A percentile compares a stretch with the other conserved stretches of the same genome.
Conservation (phyloP, 768 basidiomycete genomes). For the Megacollybia marginata region DNA sequence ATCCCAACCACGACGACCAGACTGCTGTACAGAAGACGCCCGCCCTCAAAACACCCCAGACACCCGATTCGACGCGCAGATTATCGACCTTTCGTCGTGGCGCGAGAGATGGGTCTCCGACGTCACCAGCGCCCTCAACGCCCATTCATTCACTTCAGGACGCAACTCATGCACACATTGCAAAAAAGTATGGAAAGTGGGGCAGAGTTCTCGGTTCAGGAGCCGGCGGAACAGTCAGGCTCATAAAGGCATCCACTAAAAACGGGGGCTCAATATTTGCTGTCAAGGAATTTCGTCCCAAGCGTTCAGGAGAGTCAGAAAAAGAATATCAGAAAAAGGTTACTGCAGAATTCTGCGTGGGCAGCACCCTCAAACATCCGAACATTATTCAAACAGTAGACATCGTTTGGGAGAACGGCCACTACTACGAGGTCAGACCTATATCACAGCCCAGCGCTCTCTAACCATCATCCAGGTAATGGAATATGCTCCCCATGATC, state of each 20-base stretch:
- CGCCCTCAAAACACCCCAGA: too few species aligned
- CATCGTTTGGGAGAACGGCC: slow-evolving; percentile 95
- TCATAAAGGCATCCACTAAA: slow-evolving; percentile 84
- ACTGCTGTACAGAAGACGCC: too few species aligned
- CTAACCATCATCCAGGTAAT: slow-evolving; percentile 62
- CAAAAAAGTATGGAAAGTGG: slow-evolving; percentile 99
- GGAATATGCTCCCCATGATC: slow-evolving; percentile 98
- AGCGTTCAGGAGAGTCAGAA: slow-evolving; percentile 80
- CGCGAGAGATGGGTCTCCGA: too few species aligned
- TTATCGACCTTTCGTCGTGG: too few species aligned
- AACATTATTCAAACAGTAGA: slow-evolving; percentile 99
- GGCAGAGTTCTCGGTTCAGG: slow-evolving; percentile 92
- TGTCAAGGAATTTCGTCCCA: slow-evolving; percentile 95
- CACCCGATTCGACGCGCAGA: too few species aligned
- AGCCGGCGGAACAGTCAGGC: slow-evolving; percentile 95
- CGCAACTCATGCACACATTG: slow-evolving; percentile 82
- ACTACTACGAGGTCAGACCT: slow-evolving; percentile 88
- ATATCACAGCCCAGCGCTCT: slow-evolving; percentile 5
- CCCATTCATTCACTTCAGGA: slow-evolving; percentile 61
- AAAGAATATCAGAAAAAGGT: slow-evolving; percentile 99
- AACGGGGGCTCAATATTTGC: slow-evolving; percentile 83
- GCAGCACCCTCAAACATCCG: slow-evolving; percentile 85
- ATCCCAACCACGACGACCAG: too few species aligned
- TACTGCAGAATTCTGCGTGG: slow-evolving; percentile 97
- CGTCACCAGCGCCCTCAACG: too few species aligned